Evolutionary conservation across 2,329 filamentous ascomycete species (phyloP).

Genomic region (Fusarium ramigenum): DNA sequence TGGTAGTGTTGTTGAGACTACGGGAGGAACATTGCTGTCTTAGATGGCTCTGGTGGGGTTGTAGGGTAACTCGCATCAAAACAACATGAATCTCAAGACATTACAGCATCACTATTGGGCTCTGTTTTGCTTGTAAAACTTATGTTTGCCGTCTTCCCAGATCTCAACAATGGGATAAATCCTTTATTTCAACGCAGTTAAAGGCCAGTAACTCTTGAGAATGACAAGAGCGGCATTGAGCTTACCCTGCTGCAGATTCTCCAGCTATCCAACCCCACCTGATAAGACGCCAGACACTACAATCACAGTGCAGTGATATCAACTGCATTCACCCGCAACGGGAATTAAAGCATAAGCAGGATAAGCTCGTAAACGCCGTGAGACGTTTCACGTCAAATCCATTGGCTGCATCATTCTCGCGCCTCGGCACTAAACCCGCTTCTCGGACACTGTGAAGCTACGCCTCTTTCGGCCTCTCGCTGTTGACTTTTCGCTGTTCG

Average conservation of each 20-base stretch:
- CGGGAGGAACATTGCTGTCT: slow-evolving; percentile 29
- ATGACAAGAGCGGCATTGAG: accelerated
- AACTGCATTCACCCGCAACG: neutral
- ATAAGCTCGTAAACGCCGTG: slow-evolving; percentile 6
- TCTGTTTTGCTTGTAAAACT: accelerated
- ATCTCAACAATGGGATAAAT: too few relatives aligned
- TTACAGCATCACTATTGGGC: neutral
- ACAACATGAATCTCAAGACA: neutral
- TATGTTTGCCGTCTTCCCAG: accelerated
- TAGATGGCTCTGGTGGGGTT: neutral
- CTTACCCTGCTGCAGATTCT: accelerated
- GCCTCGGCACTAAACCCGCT: slow-evolving; percentile 3
- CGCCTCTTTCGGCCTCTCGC: slow-evolving; percentile 19
- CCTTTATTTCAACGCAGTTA: too few relatives aligned
- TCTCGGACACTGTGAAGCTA: neutral
- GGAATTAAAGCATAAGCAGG: neutral
- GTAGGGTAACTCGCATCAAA: neutral
- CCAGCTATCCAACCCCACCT: accelerated
- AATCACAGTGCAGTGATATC: accelerated
- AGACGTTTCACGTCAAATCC: neutral
- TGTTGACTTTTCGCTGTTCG: slow-evolving; percentile 20
- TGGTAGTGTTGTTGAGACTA: slow-evolving; percentile 34
- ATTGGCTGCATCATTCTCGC: neutral
- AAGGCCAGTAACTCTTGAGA: too few relatives aligned
- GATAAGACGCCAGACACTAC: neutral